Evolutionary conservation across 2,329 filamentous ascomycete genomes (phyloP).

Genomic region (Ampelomyces quisqualis): DNA sequence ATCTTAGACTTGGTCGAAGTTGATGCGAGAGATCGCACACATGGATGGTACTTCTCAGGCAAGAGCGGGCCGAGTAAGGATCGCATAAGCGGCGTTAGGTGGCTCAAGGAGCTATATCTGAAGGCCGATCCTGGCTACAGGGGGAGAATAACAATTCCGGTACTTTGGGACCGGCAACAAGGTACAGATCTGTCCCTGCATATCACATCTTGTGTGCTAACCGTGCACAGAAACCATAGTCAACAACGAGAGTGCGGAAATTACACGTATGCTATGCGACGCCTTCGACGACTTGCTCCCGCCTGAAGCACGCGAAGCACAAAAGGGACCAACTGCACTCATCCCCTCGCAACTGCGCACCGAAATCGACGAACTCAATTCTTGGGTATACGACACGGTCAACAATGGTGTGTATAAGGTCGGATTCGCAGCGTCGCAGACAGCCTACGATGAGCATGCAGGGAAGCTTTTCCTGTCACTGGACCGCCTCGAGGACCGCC

Average conservation of each 20-base stretch:
- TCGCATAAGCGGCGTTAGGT: constrained; percentile 35
- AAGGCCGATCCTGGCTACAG: constrained; percentile 57
- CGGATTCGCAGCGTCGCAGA: constrained; percentile 81
- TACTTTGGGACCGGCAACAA: constrained; percentile 69
- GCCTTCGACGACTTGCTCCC: constrained; percentile 39
- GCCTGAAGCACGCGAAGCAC: constrained; percentile 56
- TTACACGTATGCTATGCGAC: constrained; percentile 36
- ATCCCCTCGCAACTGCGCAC: constrained; percentile 65
- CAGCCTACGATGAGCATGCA: constrained; percentile 78
- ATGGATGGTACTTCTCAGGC: constrained; percentile 40
- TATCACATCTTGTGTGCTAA: constrained; percentile 4
- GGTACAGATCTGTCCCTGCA: constrained; percentile 9
- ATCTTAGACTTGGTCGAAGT: constrained; percentile 53
- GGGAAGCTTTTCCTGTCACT: constrained; percentile 71
- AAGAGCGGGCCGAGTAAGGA: constrained; percentile 28
- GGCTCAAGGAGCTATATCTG: constrained; percentile 68
- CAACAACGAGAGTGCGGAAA: constrained; percentile 42
- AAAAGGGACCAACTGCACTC: constrained; percentile 58
- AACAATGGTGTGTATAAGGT: constrained; percentile 60
- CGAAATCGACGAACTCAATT: constrained; percentile 74
- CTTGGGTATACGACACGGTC: constrained; percentile 71
- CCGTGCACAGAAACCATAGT: constrained; percentile 30
- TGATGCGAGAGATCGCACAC: constrained; percentile 33
- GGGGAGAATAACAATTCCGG: constrained; percentile 74
- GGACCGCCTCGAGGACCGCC: constrained; percentile 72